phyloP scores from a whole-genome alignment of 225 moss, liverwort and hornwort genomes.

The Pseudoscleropodium purum region DNA sequence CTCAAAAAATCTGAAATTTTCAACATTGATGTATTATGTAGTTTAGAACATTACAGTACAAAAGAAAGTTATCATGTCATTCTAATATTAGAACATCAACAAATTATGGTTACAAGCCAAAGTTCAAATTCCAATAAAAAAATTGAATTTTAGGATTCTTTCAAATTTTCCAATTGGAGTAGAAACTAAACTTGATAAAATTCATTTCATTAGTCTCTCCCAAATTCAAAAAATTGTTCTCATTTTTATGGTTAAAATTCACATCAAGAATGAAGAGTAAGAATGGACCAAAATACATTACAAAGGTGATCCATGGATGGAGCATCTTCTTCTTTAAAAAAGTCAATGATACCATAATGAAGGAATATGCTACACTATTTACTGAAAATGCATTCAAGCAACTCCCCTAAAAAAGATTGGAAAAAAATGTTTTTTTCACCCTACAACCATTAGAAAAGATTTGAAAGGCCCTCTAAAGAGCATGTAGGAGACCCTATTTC shows the following conservation, averaged over 20 bases:
- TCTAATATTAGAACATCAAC: too few species aligned
- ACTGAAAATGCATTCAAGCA: neutral
- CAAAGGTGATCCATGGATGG: neutral
- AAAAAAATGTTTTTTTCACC: neutral
- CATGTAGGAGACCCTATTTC: neutral
- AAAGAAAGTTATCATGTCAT: too few species aligned
- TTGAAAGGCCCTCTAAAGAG: neutral
- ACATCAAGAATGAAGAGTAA: neutral
- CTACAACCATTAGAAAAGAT: neutral
- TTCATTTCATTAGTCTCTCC: neutral
- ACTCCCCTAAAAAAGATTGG: fast-evolving
- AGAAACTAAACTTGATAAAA: neutral
- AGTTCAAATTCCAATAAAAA: neutral
- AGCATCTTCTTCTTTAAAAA: neutral
- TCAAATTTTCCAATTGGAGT: neutral
- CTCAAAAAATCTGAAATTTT: too few species aligned
- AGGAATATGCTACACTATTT: neutral
- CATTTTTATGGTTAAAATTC: too few species aligned
- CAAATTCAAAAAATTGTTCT: neutral
- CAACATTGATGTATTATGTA: too few species aligned
- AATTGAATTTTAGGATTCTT: neutral
- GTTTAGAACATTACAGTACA: too few species aligned
- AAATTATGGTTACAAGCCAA: neutral
- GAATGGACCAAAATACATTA: neutral
- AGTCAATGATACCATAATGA: neutral